These are phyloP conservation scores for Cladosporium sp. DNA, from an alignment of 2,329 filamentous ascomycete genomes.

Conservation along the genomic window DNA sequence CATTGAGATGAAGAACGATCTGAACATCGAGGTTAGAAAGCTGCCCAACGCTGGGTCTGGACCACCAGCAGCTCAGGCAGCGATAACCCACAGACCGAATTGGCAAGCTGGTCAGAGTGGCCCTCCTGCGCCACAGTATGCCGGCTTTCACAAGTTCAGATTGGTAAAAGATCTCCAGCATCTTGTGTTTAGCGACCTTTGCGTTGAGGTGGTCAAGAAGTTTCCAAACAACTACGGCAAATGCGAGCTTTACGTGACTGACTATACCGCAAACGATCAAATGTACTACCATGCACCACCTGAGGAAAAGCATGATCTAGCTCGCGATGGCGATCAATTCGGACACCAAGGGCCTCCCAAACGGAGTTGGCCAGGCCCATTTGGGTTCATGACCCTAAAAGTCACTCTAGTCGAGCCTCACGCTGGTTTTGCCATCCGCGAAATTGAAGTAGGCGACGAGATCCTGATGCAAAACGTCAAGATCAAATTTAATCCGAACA, in stretches of 20 bases:
- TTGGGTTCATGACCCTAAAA: constrained; percentile 66
- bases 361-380: constrained; percentile 67
- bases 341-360: constrained; percentile 46
- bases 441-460: constrained; percentile 58
- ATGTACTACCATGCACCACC: constrained; percentile 56
- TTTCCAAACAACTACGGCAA: constrained; percentile 39
- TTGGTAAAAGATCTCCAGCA: constrained; percentile 48
- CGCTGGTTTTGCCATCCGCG: constrained; percentile 51
- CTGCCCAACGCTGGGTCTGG: neutral
- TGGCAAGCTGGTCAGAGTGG: neutral
- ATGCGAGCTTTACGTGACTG: constrained; percentile 68
- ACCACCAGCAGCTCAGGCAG: neutral
- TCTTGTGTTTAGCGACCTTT: constrained; percentile 60
- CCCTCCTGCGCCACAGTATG: neutral
- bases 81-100: neutral
- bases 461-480: constrained; percentile 69
- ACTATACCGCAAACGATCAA: constrained; percentile 70
- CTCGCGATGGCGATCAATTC: constrained; percentile 51
- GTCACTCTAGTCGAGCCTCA: constrained; percentile 70
- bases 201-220: constrained; percentile 66
- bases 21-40: neutral
- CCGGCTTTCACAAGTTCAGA: constrained; percentile 4
- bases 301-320: constrained; percentile 26
- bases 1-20: constrained; percentile 25
- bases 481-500: constrained; percentile 53